Percentiles rank a stretch among this genome's conserved stretches.
phyloP scores from a whole-genome alignment of 495 filamentous ascomycete species.

The Emericellopsis terricola region DNA sequence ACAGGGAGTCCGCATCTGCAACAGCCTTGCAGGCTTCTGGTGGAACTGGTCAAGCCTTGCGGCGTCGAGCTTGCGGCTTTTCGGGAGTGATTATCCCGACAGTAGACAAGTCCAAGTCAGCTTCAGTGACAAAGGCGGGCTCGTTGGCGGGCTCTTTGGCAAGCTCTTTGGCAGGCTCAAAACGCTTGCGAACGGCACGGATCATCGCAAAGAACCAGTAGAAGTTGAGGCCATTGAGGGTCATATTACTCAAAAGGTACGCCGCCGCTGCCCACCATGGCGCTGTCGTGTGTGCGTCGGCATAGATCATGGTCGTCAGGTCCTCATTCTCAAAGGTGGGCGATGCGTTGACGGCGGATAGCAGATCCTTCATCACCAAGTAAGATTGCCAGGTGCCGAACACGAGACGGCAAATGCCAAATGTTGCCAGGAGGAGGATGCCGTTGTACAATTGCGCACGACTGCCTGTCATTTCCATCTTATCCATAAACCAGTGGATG shows the following conservation, averaged over 20 bases:
- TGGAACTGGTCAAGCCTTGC: neutral
- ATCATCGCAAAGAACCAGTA: conserved; percentile 99
- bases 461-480: conserved; percentile 83
- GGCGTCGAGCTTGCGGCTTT: neutral
- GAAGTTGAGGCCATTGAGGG: conserved; percentile 77
- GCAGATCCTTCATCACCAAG: conserved; percentile 68
- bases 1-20: too few species aligned
- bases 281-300: conserved; percentile 28
- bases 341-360: conserved; percentile 31
- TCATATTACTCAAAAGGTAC: conserved; percentile 62
- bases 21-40: too few species aligned
- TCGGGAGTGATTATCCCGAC: neutral
- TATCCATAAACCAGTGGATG: conserved; percentile 99
- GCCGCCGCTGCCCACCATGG: conserved; percentile 65
- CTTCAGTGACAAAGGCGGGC: conserved; percentile 1
- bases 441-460: conserved; percentile 71
- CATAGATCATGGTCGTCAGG: conserved; percentile 23
- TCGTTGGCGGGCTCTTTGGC: neutral
- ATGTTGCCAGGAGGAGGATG: conserved; percentile 48
- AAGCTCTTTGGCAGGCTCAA: conserved; percentile 43
- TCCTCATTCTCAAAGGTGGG: conserved; percentile 14
- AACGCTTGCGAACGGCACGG: conserved; percentile 72
- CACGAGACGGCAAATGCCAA: conserved; percentile 77
- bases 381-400: conserved; percentile 79
- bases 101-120: conserved; percentile 3